phyloP scores from a whole-genome alignment of 345 rosid species.

The rapeseed (Brassica napus) region DNA sequence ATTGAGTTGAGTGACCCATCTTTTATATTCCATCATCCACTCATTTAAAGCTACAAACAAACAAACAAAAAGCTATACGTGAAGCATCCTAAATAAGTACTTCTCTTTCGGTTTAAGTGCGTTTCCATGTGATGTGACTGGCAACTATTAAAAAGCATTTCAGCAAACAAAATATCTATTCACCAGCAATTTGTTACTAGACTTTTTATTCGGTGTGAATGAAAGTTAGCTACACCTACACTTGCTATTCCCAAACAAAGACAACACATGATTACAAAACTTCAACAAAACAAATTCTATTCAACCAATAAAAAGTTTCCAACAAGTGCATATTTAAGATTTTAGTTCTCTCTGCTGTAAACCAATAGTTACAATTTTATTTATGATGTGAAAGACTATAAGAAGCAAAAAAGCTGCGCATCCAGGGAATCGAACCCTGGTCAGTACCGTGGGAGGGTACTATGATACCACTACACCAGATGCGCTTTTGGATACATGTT shows the following conservation, averaged over 20 bases:
- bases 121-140: neutral
- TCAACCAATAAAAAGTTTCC: neutral
- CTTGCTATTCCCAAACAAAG: neutral
- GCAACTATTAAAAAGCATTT: neutral
- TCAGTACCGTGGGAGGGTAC: conserved; percentile 81
- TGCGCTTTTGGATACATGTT: neutral
- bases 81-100: neutral
- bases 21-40: neutral
- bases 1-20: neutral
- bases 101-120: neutral
- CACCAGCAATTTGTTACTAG: neutral
- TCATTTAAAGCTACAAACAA: neutral
- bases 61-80: neutral
- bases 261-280: neutral
- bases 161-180: neutral
- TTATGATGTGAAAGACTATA: no score
- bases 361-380: no score
- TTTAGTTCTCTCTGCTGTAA: no score
- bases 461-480: conserved; percentile 76
- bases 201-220: neutral
- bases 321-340: no score
- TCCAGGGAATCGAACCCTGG: conserved; percentile 8
- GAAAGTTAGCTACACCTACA: no score
- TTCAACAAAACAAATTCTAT: neutral
- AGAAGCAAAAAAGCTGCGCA: neutral